Conservation (phyloP, 1,284 basidiomycete species). For the Gastroboletus turbinatus region DNA sequence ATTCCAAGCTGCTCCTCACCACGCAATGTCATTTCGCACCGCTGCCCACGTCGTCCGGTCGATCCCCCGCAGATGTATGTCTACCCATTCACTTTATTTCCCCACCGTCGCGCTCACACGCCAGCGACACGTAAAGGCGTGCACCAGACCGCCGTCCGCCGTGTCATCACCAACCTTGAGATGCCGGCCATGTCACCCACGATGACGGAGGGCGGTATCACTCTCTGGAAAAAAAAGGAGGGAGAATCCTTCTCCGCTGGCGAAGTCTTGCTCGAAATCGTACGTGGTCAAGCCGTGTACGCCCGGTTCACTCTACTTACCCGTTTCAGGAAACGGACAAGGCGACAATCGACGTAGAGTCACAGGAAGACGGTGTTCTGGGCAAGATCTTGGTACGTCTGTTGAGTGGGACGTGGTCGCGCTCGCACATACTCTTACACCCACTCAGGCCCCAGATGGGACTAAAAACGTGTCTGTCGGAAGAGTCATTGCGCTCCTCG, state of each 20-base stretch:
- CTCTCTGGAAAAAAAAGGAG: conserved; percentile 90
- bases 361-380: conserved; percentile 92
- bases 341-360: conserved; percentile 99
- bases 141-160: conserved; percentile 53
- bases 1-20: neutral
- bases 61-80: conserved; percentile 29
- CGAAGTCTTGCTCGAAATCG: conserved; percentile 93
- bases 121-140: conserved; percentile 43
- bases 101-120: conserved; percentile 4
- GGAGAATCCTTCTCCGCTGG: conserved; percentile 85
- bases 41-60: conserved; percentile 10
- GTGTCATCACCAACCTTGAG: conserved; percentile 67
- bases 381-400: conserved; percentile 85
- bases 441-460: conserved; percentile 69
- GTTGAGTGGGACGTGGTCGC: neutral
- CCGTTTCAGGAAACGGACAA: conserved; percentile 91
- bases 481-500: conserved; percentile 86
- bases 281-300: conserved; percentile 42
- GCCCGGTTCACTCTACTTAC: conserved; percentile 3
- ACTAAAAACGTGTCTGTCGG: conserved; percentile 87
- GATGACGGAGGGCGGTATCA: conserved; percentile 96
- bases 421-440: neutral
- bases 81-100: neutral
- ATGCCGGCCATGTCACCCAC: conserved; percentile 99
- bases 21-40: conserved; percentile 18